Percentiles rank a stretch among this genome's conserved stretches.
phyloP scores from a whole-genome alignment of 768 basidiomycete genomes.

The Tremella mesenterica region DNA sequence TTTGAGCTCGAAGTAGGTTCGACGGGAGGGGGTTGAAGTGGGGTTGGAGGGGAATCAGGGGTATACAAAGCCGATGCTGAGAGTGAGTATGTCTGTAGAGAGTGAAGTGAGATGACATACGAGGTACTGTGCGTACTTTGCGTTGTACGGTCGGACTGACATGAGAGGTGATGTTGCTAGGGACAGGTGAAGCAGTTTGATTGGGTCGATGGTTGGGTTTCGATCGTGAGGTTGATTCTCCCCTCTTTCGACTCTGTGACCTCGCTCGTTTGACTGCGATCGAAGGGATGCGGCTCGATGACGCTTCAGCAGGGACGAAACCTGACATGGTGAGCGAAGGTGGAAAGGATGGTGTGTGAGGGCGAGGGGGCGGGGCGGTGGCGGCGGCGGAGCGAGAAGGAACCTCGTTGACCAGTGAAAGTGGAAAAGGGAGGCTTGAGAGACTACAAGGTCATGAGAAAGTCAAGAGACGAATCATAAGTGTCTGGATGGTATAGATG shows the following conservation, averaged over 20 bases:
- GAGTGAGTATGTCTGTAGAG: neutral
- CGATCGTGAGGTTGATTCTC: neutral
- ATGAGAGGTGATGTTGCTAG: neutral
- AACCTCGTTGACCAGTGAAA: too few relatives aligned
- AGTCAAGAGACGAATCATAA: too few relatives aligned
- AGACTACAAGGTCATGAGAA: too few relatives aligned
- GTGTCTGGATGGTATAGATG: too few relatives aligned
- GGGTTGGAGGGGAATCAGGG: constrained; percentile 25
- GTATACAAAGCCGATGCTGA: constrained; percentile 28
- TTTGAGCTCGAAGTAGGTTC: constrained; percentile 1
- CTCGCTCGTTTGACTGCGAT: neutral
- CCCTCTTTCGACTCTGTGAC: neutral
- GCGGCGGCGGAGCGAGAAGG: too few relatives aligned
- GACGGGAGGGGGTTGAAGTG: constrained; percentile 2
- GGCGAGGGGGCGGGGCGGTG: too few relatives aligned
- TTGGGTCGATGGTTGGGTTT: too few relatives aligned
- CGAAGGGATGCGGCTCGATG: constrained; percentile 1
- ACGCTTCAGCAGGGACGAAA: constrained; percentile 4
- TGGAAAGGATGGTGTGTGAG: neutral
- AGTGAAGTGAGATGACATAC: constrained; percentile 15
- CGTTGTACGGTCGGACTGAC: neutral
- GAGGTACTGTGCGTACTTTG: constrained; percentile 32
- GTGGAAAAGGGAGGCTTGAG: too few relatives aligned
- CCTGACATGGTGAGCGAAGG: constrained; percentile 2
- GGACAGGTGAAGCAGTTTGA: neutral